These are phyloP conservation scores for Bipolaris oryzae DNA, from an alignment of 2,329 filamentous ascomycete genomes.

Conservation along the genomic window DNA sequence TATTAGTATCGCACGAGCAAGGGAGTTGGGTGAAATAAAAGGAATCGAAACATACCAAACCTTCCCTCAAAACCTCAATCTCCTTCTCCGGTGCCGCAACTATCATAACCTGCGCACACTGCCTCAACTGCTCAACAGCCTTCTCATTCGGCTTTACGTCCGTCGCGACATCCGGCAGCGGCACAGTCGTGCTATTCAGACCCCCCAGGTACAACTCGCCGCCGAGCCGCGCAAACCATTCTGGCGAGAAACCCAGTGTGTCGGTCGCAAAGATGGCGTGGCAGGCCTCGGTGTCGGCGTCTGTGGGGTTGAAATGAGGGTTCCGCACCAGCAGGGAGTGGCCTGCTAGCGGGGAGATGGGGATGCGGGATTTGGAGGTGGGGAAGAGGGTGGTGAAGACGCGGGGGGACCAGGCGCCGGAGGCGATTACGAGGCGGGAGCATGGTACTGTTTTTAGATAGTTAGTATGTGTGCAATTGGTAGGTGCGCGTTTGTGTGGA, in stretches of 20 bases:
- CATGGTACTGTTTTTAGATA: constrained; percentile 60
- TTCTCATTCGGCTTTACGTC: constrained; percentile 56
- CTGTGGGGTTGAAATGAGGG: constrained; percentile 57
- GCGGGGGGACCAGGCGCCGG: constrained; percentile 72
- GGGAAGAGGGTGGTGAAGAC: constrained; percentile 72
- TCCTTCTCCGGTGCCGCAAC: constrained; percentile 55
- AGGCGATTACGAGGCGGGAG: constrained; percentile 68
- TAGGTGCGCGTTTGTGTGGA: not conserved
- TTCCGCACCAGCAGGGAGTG: constrained; percentile 73
- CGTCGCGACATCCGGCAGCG: constrained; percentile 64
- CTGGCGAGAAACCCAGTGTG: constrained; percentile 66
- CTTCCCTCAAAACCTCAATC: constrained; percentile 67
- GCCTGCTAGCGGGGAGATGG: constrained; percentile 68
- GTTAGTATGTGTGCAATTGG: not conserved
- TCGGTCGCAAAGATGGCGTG: constrained; percentile 73
- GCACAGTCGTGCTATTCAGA: constrained; percentile 66
- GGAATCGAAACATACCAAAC: constrained; percentile 52
- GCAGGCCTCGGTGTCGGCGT: constrained; percentile 57
- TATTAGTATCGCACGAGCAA: too few species aligned
- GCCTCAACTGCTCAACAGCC: constrained; percentile 58
- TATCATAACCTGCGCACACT: constrained; percentile 58
- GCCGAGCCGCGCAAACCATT: constrained; percentile 70
- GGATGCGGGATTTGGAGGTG: constrained; percentile 57
- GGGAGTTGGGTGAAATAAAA: too few species aligned
- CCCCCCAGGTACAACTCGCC: constrained; percentile 77